Conservation (phyloP, 805 yeast genomes). For the Candida maltosa region DNA sequence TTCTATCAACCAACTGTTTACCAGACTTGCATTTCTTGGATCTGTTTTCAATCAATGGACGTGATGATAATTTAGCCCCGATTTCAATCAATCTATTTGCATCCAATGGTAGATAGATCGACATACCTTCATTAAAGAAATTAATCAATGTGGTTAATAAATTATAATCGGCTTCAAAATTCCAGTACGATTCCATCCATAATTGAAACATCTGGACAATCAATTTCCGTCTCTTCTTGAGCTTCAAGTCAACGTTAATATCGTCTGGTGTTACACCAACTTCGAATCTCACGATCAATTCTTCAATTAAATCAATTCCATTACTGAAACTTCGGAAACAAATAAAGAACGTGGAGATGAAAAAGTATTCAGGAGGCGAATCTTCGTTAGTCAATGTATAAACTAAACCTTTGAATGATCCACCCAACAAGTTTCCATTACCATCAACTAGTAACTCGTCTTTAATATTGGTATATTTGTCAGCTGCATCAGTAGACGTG, state of each 20-base stretch:
- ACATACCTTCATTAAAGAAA: constrained; percentile 76
- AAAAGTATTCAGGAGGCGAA: constrained; percentile 62
- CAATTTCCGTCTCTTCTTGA: constrained; percentile 61
- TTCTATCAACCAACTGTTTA: constrained; percentile 52
- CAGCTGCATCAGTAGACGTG: constrained; percentile 8
- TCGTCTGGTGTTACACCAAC: constrained; percentile 19
- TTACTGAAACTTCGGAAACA: constrained; percentile 71
- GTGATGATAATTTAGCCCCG: constrained; percentile 57
- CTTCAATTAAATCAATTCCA: constrained; percentile 65
- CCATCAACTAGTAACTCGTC: constrained; percentile 52
- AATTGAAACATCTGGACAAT: constrained; percentile 67
- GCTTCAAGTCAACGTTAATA: constrained; percentile 24
- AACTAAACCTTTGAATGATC: constrained; percentile 68
- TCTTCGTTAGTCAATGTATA: constrained; percentile 64
- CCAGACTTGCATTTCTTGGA: constrained; percentile 18
- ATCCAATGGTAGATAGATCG: constrained; percentile 60
- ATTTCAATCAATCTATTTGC: constrained; percentile 58
- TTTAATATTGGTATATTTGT: constrained; percentile 16
- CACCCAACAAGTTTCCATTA: constrained; percentile 57
- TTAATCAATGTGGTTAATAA: constrained; percentile 69
- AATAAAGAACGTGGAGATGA: constrained; percentile 70
- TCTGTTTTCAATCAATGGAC: constrained; percentile 44
- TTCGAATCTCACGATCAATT: constrained; percentile 64
- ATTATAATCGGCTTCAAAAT: constrained; percentile 54
- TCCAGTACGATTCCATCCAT: constrained; percentile 94